A percentile compares a stretch with the other conserved stretches of the same genome.
These are phyloP conservation scores for Vanrija humicola DNA, from an alignment of 1,284 basidiomycete genomes.

Conservation along the genomic window DNA sequence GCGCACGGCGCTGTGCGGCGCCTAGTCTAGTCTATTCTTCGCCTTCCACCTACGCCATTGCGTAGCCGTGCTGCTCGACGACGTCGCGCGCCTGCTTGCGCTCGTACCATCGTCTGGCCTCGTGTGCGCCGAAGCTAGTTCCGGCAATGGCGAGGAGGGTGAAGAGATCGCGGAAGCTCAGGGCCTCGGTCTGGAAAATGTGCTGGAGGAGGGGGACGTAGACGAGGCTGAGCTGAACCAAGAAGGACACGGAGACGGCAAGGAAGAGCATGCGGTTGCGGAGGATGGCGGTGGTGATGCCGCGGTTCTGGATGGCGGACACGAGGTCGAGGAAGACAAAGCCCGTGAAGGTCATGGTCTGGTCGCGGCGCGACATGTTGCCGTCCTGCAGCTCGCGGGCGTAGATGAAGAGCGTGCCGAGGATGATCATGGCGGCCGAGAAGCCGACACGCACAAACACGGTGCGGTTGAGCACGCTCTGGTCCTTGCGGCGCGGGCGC, in stretches of 20 bases:
- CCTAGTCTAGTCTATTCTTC: no score
- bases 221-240: constrained; percentile 78
- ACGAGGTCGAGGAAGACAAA: constrained; percentile 97
- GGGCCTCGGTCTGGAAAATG: constrained; percentile 87
- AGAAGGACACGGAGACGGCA: constrained; percentile 77
- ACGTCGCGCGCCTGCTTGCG: constrained; percentile 44
- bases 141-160: constrained; percentile 68
- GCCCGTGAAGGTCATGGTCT: constrained; percentile 92
- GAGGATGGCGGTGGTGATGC: constrained; percentile 69
- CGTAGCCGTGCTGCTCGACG: no score
- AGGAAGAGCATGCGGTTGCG: constrained; percentile 85
- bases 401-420: constrained; percentile 86
- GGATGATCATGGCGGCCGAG: constrained; percentile 82
- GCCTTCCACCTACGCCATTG: no score
- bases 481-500: constrained; percentile 83
- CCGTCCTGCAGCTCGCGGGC: constrained; percentile 76
- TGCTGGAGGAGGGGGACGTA: constrained; percentile 87
- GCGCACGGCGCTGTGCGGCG: no score
- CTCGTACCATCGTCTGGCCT: constrained; percentile 75
- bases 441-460: constrained; percentile 79
- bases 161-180: constrained; percentile 65
- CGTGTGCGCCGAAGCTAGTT: constrained; percentile 69
- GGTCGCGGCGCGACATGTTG: constrained; percentile 74
- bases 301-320: constrained; percentile 90
- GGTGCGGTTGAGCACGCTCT: constrained; percentile 72